A percentile compares a stretch with the other conserved stretches of the same genome.
Evolutionary conservation across 2,329 filamentous ascomycete genomes (phyloP).

Genomic region (Penicillium sp.): DNA sequence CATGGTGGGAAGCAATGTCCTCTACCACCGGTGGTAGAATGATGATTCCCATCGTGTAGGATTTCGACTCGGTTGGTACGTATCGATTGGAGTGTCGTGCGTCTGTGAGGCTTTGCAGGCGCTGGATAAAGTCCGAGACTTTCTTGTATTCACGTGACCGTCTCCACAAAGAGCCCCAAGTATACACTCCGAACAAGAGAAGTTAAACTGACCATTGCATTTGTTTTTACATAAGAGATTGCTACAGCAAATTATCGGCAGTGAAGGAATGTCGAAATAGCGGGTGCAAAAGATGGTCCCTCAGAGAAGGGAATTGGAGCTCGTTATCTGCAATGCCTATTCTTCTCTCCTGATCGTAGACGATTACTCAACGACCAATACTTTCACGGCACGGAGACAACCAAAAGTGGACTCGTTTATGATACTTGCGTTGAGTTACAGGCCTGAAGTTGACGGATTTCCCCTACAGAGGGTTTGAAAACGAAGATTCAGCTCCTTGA

Average conservation of each 20-base stretch:
- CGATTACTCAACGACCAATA: too few species aligned
- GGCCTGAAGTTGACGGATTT: not conserved
- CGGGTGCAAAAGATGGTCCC: too few species aligned
- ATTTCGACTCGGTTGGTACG: not conserved
- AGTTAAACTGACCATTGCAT: too few species aligned
- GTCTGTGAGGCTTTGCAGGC: not conserved
- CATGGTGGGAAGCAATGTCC: conserved; percentile 32
- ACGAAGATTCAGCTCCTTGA: not conserved
- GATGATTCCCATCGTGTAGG: conserved; percentile 57
- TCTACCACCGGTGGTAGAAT: conserved; percentile 57
- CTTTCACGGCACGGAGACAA: too few species aligned
- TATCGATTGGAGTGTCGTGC: not conserved
- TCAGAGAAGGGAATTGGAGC: not conserved
- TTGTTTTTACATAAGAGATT: too few species aligned
- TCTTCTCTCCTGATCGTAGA: too few species aligned
- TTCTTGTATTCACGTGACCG: conserved; percentile 21
- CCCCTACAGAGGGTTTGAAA: not conserved
- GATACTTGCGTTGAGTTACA: not conserved
- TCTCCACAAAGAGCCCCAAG: conserved; percentile 6
- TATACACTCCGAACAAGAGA: too few species aligned
- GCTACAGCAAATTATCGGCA: too few species aligned
- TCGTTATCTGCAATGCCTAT: too few species aligned
- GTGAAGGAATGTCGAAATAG: too few species aligned
- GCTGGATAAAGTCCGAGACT: conserved; percentile 15
- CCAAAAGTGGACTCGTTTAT: too few species aligned